Evolutionary conservation across 192 early-diverging fungal genomes (phyloP).

Genomic region (Podila verticillata): DNA sequence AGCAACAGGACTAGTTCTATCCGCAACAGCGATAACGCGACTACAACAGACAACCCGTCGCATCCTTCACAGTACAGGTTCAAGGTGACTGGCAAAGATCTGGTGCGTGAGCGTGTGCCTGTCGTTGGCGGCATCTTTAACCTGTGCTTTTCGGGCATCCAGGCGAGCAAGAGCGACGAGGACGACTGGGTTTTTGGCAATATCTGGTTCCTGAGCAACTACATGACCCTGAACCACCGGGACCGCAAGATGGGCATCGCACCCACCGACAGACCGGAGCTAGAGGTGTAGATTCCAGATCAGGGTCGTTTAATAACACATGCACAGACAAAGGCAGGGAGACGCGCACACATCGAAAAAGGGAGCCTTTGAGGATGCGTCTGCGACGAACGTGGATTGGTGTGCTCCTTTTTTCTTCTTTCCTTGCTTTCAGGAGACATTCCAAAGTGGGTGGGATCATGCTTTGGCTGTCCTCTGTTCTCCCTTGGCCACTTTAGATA

Average conservation of each 20-base stretch:
- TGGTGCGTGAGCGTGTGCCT: slow-evolving; percentile 13
- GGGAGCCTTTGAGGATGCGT: too few species aligned
- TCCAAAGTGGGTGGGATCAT: too few species aligned
- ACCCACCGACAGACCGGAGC: neutral
- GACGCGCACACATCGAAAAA: too few species aligned
- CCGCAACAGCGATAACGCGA: neutral
- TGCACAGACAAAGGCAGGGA: neutral
- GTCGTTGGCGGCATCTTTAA: slow-evolving; percentile 6
- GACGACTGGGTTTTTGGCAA: slow-evolving; percentile 38
- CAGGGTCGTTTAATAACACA: neutral
- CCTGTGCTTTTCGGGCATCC: slow-evolving; percentile 21
- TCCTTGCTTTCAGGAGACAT: too few species aligned
- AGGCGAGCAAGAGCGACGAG: slow-evolving; percentile 25
- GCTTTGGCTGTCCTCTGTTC: too few species aligned
- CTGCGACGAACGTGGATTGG: too few species aligned
- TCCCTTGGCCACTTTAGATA: too few species aligned
- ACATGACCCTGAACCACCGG: slow-evolving; percentile 29
- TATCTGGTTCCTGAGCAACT: slow-evolving; percentile 27
- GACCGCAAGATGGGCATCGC: slow-evolving; percentile 23
- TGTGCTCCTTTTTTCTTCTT: too few species aligned
- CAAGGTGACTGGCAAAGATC: slow-evolving; percentile 12
- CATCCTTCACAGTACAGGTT: neutral
- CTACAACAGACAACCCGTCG: neutral
- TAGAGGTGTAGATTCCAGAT: neutral
- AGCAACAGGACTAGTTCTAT: neutral